Base-by-base conservation (phyloP, 306 rosid genomes). In the Ormosia semicastrata region DNA sequence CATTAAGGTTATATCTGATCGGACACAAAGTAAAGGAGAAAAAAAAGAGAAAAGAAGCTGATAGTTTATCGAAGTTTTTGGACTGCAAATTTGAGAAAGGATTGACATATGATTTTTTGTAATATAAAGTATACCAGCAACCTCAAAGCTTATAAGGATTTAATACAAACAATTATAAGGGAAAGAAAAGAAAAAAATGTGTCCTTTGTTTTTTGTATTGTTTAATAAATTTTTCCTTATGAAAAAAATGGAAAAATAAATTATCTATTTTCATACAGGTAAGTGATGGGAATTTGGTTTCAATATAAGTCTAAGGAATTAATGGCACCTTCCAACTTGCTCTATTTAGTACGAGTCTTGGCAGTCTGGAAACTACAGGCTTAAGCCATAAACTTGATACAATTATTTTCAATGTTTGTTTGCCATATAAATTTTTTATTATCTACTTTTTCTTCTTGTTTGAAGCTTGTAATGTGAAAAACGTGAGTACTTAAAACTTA, bases 261-360 rank as follows among this genome's bases (percentile, higher is more conserved):
- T n/a, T 82, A 37, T 30, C 29, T 58, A 76, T 65, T 63, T 71
- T 77, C 80, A 68, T 53, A 52, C 58, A 41, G 79, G 81, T 68
- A 43, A 71, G 81, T 40, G 67, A 36, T 24, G 80, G 69, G 82
- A 66, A 75, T 83, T 59, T 70, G 67, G 73, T 85, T 83, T 75
- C 73, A 37, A 24, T 74, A 82, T 18, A 74, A 50, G 70, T 73
- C 58, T 44, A 52, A 24, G 30, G 75, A 80, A 44, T 63, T 66
- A 17, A 71, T 80, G 66, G 66, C 34, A 52, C 43, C 71, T 74
- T 73, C 66, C 73, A 76, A 69, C 68, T 54, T 79, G 40, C 52
- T 75, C 44, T 74, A 1, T 53, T 33, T 66, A 39, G 41, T 75
- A 52, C 41, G 50, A 66, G 66, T 71, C 75, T 60, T 33, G 57